Evolutionary conservation across 768 basidiomycete species (phyloP).

Genomic region (Amanita phalloides): DNA sequence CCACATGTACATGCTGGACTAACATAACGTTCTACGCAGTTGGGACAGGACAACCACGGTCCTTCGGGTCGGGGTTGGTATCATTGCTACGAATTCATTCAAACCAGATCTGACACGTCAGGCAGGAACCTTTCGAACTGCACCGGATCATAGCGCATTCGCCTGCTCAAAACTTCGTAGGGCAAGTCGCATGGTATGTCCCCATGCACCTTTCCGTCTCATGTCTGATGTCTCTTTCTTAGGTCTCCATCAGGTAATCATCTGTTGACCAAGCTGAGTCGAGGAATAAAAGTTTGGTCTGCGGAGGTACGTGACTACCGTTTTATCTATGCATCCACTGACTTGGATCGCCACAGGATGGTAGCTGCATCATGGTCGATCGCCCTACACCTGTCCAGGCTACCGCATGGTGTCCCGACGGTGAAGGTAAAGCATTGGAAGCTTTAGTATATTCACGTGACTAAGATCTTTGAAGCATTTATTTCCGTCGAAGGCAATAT

Average conservation of each 20-base stretch:
- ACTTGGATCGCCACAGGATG: slow-evolving; percentile 31
- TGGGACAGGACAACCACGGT: slow-evolving; percentile 67
- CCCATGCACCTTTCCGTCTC: background rate
- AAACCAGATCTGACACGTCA: background rate
- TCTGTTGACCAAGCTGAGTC: slow-evolving; percentile 53
- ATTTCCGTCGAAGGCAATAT: slow-evolving; percentile 57
- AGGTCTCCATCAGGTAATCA: slow-evolving; percentile 58
- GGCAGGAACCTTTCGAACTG: slow-evolving; percentile 43
- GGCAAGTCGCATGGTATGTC: slow-evolving; percentile 62
- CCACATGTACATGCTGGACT: background rate
- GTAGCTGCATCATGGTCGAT: slow-evolving; percentile 60
- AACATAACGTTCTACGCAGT: slow-evolving; percentile 12
- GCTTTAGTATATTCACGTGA: background rate
- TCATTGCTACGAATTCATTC: background rate
- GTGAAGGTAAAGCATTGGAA: slow-evolving; percentile 32
- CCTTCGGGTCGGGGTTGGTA: slow-evolving; percentile 50
- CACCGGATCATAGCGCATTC: slow-evolving; percentile 59
- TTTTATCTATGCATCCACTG: background rate
- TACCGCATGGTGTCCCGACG: slow-evolving; percentile 57
- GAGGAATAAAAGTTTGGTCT: slow-evolving; percentile 65
- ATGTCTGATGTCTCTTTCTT: background rate
- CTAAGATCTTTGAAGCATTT: slow-evolving; percentile 36
- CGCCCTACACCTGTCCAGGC: slow-evolving; percentile 46
- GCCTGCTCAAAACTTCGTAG: slow-evolving; percentile 49
- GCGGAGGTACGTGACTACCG: slow-evolving; percentile 33